Percentiles rank a stretch among this genome's conserved stretches.
These are phyloP conservation scores for Bolboschoenoplectus hybrid DNA, from an alignment of 202 grass and related monocot species.

Conservation along the genomic window DNA sequence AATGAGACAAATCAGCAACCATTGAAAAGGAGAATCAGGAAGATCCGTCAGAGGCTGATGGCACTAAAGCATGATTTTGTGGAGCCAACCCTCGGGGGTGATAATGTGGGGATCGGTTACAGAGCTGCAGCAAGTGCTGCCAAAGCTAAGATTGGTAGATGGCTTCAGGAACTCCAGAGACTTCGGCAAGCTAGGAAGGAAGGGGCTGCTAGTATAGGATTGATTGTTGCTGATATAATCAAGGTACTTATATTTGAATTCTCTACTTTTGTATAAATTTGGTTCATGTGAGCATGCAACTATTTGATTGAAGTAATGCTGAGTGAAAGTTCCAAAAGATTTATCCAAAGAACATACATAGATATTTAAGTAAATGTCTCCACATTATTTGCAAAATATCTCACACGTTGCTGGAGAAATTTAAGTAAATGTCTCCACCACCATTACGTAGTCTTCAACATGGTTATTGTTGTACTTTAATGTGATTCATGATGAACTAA, in stretches of 20 bases:
- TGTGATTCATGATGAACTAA: conserved; percentile 18
- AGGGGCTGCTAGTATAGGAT: conserved; percentile 85
- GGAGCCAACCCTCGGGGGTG: conserved; percentile 61
- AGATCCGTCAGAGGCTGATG: conserved; percentile 96
- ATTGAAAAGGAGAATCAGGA: conserved; percentile 91
- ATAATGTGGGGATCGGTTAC: conserved; percentile 77
- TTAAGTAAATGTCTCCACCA: background rate
- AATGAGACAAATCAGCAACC: conserved; percentile 56
- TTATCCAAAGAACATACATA: background rate
- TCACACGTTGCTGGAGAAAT: conserved; percentile 12
- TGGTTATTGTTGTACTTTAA: conserved; percentile 15
- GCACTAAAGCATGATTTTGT: conserved; percentile 96
- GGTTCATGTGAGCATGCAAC: background rate
- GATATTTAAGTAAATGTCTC: background rate
- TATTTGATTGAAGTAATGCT: background rate
- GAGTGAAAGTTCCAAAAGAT: conserved; percentile 10
- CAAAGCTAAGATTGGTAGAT: conserved; percentile 91
- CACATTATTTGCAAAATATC: background rate
- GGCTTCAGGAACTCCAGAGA: conserved; percentile 95
- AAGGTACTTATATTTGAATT: conserved; percentile 66
- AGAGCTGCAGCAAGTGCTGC: conserved; percentile 74
- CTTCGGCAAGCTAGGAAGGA: conserved; percentile 96
- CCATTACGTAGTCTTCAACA: conserved; percentile 1
- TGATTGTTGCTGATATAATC: conserved; percentile 83
- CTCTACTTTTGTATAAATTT: conserved; percentile 15